Evolutionary conservation across 768 basidiomycete species (phyloP), one percentile per base, ranked within the genome.

Genomic region (Termitomyces sp.): DNA sequence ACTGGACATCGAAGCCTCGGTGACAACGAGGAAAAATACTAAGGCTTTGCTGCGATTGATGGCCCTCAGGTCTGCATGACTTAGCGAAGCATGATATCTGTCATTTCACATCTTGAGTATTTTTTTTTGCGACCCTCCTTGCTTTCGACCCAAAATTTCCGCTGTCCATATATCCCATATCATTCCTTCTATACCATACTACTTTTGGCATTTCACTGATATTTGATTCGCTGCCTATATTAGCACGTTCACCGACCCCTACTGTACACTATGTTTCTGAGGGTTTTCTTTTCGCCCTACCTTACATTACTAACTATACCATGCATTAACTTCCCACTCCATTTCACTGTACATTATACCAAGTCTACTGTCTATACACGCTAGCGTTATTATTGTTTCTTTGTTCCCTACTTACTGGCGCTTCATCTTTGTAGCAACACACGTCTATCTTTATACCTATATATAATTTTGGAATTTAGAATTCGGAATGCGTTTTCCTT

Each of bases 1-100:
- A 76, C 78, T 40, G 75, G 78, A 11, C 78, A 80, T 59, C 73
- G 74, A 44, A 76, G 74, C 67, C 63, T 73, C 61, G 71, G 70
- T 42, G 66, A 71, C 45, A 74, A 72, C 61, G 70, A 70, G 46
- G 74, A 75, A 58, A 73, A 74, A 33, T 71, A 72, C 59, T 67
- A 59, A 16, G 33, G 13, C 36, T 20, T 55, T 55, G 46, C 40
- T 35, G 15, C 6, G 3, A 18, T 18, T 22, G 36, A 55, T 20
- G 38, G 11, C 7, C 18, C 24, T 28, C 50, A 13, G 24, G 9
- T 35, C 40, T 38, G n/a, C 55, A 22, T 22, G 33, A 20, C 24
- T 7, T 28, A 16, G 13, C 55, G 40, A 58, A 57, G 39, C 52
- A 61, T 58, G 45, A 50, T 52, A 53, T 49, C 46, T 53, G 44